A percentile compares a stretch with the other conserved stretches of the same genome.
phyloP scores from a whole-genome alignment of 495 filamentous ascomycete species.

The Penicillium herquei region DNA sequence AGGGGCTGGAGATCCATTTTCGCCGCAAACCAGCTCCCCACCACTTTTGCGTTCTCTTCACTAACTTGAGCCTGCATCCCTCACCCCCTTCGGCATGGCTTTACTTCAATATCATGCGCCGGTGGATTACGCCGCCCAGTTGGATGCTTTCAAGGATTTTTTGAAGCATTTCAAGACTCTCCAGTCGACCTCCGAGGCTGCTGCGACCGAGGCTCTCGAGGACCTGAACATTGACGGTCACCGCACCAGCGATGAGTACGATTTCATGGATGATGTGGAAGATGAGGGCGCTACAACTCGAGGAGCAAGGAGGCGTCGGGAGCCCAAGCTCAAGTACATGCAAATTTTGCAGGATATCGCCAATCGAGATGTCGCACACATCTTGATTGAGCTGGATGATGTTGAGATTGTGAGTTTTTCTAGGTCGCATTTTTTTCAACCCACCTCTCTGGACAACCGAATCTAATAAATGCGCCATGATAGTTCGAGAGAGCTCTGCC shows the following conservation, averaged over 20 bases:
- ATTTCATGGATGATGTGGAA: constrained; percentile 88
- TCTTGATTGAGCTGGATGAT: constrained; percentile 89
- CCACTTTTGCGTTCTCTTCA: constrained; percentile 20
- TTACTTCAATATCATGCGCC: constrained; percentile 69
- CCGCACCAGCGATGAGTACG: constrained; percentile 88
- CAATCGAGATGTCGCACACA: constrained; percentile 68
- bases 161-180: constrained; percentile 82
- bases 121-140: constrained; percentile 84
- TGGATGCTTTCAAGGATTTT: constrained; percentile 86
- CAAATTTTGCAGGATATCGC: constrained; percentile 84
- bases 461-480: constrained; percentile 5
- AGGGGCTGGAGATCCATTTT: constrained; percentile 4
- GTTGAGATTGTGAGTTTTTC: constrained; percentile 59
- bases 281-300: constrained; percentile 48
- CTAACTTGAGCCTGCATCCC: neutral
- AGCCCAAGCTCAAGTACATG: constrained; percentile 84
- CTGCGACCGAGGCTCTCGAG: constrained; percentile 71
- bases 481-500: constrained; percentile 72
- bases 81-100: constrained; percentile 59
- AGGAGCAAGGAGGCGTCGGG: constrained; percentile 37
- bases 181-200: constrained; percentile 64
- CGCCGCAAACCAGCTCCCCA: constrained; percentile 20
- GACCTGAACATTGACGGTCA: constrained; percentile 85
- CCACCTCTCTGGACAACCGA: neutral
- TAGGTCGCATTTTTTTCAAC: neutral